Base-by-base conservation (phyloP, 805 yeast genomes). In the Kuraishia hungarica region DNA sequence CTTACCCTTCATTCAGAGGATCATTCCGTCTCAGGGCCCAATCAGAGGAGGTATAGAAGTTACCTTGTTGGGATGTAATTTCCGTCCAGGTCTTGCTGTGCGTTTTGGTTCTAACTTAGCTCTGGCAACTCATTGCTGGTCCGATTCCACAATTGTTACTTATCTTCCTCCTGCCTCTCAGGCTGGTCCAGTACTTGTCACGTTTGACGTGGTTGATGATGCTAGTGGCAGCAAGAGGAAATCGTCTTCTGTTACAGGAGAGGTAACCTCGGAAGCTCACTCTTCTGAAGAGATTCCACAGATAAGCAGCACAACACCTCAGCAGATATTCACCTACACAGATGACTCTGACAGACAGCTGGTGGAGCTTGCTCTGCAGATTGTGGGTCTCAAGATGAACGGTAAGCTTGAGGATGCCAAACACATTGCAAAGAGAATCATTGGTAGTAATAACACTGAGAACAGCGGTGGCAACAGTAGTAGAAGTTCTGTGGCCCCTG, bases 11-110 rank as follows among this genome's bases (percentile, higher is more conserved):
- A 85, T 93, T 54, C 93, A 90, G 67, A 78, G 97, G 56, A 86
- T 94, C 11, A 92, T 94, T 56, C 99, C 99, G 1, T 86, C 96
- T 0, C 94, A 89, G 67, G 99, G 99, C 2, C 96, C 97, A 10
- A 80, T 91, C 13, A 79, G 97, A 59, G 99, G 99, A 60, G 99
- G 99, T 48, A 86, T 92, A 49, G 99, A 94, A 68, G 89, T 94
- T 7, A 94, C 99, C 0, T 72, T 94, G 52, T 74, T 94, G 50
- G 99, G 99, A 2, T 79, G 84, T 52, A 88, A 90, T 57, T 94
- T 94, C 76, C 83, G 85, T 54, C 87, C 87, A 19, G 97, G 96
- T 0, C 73, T 93, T 56, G 74, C 76, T 23, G 97, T 93, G 17
- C 86, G 86, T 69, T 94, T 94, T 71, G 99, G 99, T 39, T 83